Conservation (phyloP, 768 basidiomycete genomes). For the Sarcomyxa edulis region DNA sequence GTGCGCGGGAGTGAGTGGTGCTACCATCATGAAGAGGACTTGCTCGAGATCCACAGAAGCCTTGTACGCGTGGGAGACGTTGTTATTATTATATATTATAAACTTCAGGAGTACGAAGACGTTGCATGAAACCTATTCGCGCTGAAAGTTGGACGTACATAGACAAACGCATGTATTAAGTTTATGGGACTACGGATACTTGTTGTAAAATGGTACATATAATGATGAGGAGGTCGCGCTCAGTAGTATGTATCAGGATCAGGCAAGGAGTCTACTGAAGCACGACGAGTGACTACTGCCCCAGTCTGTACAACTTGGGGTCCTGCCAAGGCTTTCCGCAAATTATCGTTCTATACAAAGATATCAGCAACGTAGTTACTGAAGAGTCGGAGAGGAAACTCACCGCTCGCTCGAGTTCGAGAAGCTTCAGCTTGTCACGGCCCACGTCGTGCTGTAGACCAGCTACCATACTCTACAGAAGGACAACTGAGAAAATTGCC, state of each 20-base stretch:
- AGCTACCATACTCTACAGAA: slow-evolving; percentile 64
- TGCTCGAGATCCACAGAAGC: too few species aligned
- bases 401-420: slow-evolving; percentile 68
- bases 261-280: background rate
- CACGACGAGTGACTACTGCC: background rate
- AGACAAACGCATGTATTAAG: too few species aligned
- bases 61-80: too few species aligned
- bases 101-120: too few species aligned
- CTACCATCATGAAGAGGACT: too few species aligned
- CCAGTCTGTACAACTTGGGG: background rate
- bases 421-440: slow-evolving; percentile 52
- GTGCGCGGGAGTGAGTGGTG: too few species aligned
- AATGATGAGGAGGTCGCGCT: background rate
- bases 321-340: slow-evolving; percentile 2
- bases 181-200: background rate
- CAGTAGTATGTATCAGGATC: background rate
- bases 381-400: slow-evolving; percentile 17
- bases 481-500: slow-evolving; percentile 38
- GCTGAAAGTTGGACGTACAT: too few species aligned
- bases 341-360: background rate
- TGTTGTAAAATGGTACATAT: background rate
- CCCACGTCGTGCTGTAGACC: slow-evolving; percentile 64
- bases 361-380: background rate
- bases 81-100: too few species aligned
- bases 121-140: too few species aligned